A percentile compares a stretch with the other conserved stretches of the same genome.
phyloP scores from a whole-genome alignment of 1,139 yeast species.

The Nadsonia commutata region DNA sequence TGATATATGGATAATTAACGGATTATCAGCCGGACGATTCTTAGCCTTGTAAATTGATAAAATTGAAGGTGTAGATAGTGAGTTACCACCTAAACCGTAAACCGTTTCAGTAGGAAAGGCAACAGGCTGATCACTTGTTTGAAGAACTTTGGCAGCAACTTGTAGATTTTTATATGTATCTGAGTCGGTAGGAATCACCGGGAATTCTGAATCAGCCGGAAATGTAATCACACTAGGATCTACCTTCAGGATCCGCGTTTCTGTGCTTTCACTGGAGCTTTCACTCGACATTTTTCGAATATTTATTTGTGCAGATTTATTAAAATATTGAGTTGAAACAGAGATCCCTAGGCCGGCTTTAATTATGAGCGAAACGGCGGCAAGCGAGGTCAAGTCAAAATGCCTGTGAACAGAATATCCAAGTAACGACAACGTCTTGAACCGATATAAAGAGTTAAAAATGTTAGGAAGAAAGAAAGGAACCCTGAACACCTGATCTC shows the following conservation, averaged over 20 bases:
- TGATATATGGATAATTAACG: slow-evolving; percentile 79
- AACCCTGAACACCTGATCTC: too few species aligned
- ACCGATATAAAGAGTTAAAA: too few species aligned
- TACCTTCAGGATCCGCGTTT: background rate
- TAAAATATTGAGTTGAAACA: too few species aligned
- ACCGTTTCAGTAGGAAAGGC: slow-evolving; percentile 97
- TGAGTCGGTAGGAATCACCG: slow-evolving; percentile 23
- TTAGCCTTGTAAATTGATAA: slow-evolving; percentile 69
- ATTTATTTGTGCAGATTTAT: background rate
- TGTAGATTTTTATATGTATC: slow-evolving; percentile 35
- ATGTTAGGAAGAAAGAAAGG: too few species aligned
- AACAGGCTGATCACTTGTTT: slow-evolving; percentile 42
- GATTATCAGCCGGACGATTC: slow-evolving; percentile 90
- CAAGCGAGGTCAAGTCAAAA: background rate
- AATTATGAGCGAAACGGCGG: too few species aligned
- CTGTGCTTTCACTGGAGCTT: background rate
- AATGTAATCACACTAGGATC: background rate
- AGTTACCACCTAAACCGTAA: slow-evolving; percentile 87
- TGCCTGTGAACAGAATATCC: background rate
- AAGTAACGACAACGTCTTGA: background rate
- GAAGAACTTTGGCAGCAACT: slow-evolving; percentile 45
- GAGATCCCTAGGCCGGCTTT: too few species aligned
- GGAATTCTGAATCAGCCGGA: background rate
- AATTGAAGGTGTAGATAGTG: slow-evolving; percentile 61
- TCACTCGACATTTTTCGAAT: background rate